Conservation (phyloP, 169 alveolate genomes). For the Cyclospora cayetanensis region DNA sequence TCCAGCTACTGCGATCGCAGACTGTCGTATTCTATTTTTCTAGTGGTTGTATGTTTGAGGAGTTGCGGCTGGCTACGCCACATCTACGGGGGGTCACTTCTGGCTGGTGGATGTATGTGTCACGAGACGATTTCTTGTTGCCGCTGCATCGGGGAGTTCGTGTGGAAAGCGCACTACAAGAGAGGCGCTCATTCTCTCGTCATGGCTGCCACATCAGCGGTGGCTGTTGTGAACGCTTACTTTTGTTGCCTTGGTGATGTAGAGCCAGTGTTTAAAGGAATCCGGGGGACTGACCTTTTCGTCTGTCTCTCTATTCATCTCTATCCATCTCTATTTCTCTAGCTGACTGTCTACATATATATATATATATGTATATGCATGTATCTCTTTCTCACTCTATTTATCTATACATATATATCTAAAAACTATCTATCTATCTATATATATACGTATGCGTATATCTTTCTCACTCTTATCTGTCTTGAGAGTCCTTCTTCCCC, state of each 20-base stretch:
- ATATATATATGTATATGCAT: not conserved
- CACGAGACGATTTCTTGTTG: too few relatives aligned
- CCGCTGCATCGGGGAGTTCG: too few relatives aligned
- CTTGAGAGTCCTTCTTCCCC: not conserved
- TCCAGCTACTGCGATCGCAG: not conserved
- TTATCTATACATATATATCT: not conserved
- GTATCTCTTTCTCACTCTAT: not conserved
- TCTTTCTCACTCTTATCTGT: too few relatives aligned
- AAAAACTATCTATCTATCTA: not conserved
- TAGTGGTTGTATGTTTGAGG: not conserved
- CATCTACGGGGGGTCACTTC: not conserved
- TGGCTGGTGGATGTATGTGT: not conserved
- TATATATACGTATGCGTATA: not conserved
- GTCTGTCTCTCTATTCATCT: not conserved
- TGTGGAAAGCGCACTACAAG: too few relatives aligned
- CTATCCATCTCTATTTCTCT: not conserved
- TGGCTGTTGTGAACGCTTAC: too few relatives aligned
- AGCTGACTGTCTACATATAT: not conserved
- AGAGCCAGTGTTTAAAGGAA: not conserved
- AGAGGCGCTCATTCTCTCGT: too few relatives aligned
- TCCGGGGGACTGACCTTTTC: not conserved
- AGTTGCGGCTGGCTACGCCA: not conserved
- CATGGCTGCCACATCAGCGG: too few relatives aligned
- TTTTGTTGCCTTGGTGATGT: not conserved
- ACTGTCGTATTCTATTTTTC: too few relatives aligned